Conservation (phyloP, 305 asterid species). For the Petunia hybrid region DNA sequence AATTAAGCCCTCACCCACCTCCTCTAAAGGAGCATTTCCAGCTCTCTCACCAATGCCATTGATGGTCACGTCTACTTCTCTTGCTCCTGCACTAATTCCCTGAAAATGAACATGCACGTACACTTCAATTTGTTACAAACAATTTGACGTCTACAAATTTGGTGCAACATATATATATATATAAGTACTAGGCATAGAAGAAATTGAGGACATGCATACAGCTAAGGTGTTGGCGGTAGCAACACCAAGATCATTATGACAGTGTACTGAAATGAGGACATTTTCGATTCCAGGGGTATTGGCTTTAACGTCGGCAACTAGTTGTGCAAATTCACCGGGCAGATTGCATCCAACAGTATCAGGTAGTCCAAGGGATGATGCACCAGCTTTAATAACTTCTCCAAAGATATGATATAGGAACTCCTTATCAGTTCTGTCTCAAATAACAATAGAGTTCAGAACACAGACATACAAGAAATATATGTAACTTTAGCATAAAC, state of each 20-base stretch:
- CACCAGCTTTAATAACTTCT: slow-evolving; percentile 88
- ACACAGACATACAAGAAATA: not conserved
- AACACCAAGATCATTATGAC: slow-evolving; percentile 93
- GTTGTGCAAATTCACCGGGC: slow-evolving; percentile 73
- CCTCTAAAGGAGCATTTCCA: slow-evolving; percentile 93
- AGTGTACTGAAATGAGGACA: slow-evolving; percentile 82
- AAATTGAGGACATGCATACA: slow-evolving; percentile 43
- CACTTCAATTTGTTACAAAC: not conserved
- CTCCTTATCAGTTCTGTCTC: slow-evolving; percentile 66
- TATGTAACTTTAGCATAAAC: not conserved
- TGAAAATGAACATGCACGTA: slow-evolving; percentile 41
- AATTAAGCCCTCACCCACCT: slow-evolving; percentile 49
- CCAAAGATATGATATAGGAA: slow-evolving; percentile 79
- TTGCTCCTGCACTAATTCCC: slow-evolving; percentile 91
- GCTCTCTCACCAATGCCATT: slow-evolving; percentile 97
- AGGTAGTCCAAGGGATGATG: slow-evolving; percentile 85
- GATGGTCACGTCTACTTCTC: slow-evolving; percentile 88
- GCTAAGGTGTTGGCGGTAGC: slow-evolving; percentile 81
- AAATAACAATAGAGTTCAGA: not conserved
- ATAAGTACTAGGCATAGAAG: slow-evolving; percentile 12
- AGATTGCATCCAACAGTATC: slow-evolving; percentile 84
- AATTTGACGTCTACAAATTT: no score
- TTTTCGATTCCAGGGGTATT: slow-evolving; percentile 83
- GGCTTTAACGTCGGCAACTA: slow-evolving; percentile 79
- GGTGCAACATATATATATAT: no score